phyloP scores from a whole-genome alignment of 148 eudicot species.

The Camellia granthamiana region DNA sequence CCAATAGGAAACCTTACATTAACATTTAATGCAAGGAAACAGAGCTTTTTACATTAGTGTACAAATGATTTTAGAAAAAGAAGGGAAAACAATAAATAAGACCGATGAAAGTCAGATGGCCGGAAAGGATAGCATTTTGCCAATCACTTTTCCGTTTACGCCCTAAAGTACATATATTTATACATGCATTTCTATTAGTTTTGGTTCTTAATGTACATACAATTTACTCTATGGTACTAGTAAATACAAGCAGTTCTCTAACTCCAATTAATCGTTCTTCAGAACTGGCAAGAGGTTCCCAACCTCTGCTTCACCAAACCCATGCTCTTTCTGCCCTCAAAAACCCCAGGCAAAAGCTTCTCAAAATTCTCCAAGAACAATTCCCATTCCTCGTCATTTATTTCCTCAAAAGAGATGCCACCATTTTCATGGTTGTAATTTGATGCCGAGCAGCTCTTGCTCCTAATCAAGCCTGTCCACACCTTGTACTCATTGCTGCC shows the following conservation, averaged over 20 bases:
- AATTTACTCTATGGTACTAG: neutral
- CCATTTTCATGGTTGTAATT: slow-evolving; percentile 42
- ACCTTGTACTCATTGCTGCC: slow-evolving; percentile 18
- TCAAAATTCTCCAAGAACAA: slow-evolving; percentile 61
- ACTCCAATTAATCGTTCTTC: slow-evolving; percentile 14
- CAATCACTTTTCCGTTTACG: slow-evolving; percentile 32
- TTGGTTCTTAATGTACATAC: neutral
- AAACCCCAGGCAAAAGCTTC: slow-evolving; percentile 57
- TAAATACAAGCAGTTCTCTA: neutral
- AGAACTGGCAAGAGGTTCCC: slow-evolving; percentile 64
- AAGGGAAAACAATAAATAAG: neutral
- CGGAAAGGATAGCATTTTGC: slow-evolving; percentile 38
- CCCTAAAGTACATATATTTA: slow-evolving; percentile 3
- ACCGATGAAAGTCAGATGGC: slow-evolving; percentile 3
- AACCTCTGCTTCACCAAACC: slow-evolving; percentile 52
- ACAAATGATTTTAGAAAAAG: neutral
- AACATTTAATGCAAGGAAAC: neutral
- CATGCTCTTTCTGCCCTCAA: slow-evolving; percentile 58
- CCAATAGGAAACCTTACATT: neutral
- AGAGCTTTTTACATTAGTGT: neutral
- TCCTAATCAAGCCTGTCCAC: slow-evolving; percentile 32
- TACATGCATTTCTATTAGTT: slow-evolving; percentile 6
- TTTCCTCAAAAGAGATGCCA: slow-evolving; percentile 53
- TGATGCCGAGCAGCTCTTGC: slow-evolving; percentile 52
- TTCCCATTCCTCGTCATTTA: slow-evolving; percentile 63